Evolutionary conservation across 2,329 filamentous ascomycete species (phyloP), one percentile per base, ranked within the genome.

Genomic region (Colletotrichum camelliae): DNA sequence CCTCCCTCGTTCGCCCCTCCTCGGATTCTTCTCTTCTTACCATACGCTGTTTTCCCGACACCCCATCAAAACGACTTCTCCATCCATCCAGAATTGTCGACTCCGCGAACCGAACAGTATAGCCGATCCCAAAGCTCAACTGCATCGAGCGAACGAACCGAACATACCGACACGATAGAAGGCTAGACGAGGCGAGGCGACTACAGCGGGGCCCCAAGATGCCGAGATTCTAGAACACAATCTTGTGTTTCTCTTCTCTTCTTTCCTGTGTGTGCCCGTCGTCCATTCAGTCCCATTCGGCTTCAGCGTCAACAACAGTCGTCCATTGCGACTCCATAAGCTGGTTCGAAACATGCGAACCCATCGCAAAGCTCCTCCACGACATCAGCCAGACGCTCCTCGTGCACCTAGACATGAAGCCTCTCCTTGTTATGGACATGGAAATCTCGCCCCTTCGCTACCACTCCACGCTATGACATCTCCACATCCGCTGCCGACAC

Each of bases 341-440:
- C 55, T 33, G 55, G 37, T 61, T 57, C 66, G 62, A 75, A 76
- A 77, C 67, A 74, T 77, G 70, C 76, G 74, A 77, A 76, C 70
- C 62, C 76, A 55, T 67, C 61, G 37, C 52, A 58, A 57, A 31
- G 74, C 69, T 69, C 21, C 33, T 65, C 31, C 58, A 68, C 64
- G 21, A 72, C 57, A 76, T 37, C 66, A 68, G 21, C 27, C 70
- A 39, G 29, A 69, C 67, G 39, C 55, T 62, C 69, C 76, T 48
- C 70, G 39, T 43, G 18, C 43, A 29, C 35, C 71, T 62, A 76
- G 76, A 70, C 64, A 77, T 77, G 76, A 74, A 61, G 61, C 61
- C 43, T 64, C 55, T 60, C 37, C 29, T 48, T 43, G 27, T 24
- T 27, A 31, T 68, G 75, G 67, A 73, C 31, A 77, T 76, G 77